Evolutionary conservation across 1,139 yeast genomes (phyloP), one percentile per base, ranked within the genome.

Genomic region (Candida freyschussii): DNA sequence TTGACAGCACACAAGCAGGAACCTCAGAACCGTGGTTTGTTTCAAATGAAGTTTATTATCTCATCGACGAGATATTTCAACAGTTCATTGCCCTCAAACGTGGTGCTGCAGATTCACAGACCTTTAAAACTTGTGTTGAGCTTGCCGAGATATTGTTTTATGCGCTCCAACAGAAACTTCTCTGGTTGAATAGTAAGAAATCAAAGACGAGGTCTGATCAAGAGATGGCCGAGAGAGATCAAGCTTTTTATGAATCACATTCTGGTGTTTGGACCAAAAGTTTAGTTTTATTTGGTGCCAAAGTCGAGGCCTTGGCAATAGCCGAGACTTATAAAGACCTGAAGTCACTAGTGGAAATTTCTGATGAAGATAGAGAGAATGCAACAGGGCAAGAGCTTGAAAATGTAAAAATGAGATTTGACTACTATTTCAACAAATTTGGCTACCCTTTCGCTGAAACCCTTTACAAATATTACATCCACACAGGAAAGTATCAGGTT

Each of bases 241-340:
- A 36, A 35, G 17, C 42, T 41, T 36, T 62, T 41, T 52, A 42
- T 41, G 19, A 48, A 39, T 25, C 59, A 35, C 42, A 60, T 50
- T 57, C 63, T 29, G 55, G 59, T 15, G 43, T 57, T 6, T 78
- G 93, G 93, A 70, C 79, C 16, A 60, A 63, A 26, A 65, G 69
- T 1, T 54, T 83, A 23, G 65, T 78, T 14, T 54, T 60, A 9
- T 57, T 68, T 30, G 71, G 69, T 15, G 61, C 74, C 34, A 57
- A 65, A 17, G 59, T 59, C 8, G 76, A 75, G 24, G 85, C 89
- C 0, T 56, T 79, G 13, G 60, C 62, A n/a, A 65, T 86, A 26
- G 74, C 86, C 2, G 95, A 85, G 47, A 63, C 65, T 21, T 82
- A 77, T 52, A 57, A 62, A 16, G 95, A 86, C 52, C 69, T 81